Conservation (phyloP, 805 yeast genomes). For the Nematodospora valgi region DNA sequence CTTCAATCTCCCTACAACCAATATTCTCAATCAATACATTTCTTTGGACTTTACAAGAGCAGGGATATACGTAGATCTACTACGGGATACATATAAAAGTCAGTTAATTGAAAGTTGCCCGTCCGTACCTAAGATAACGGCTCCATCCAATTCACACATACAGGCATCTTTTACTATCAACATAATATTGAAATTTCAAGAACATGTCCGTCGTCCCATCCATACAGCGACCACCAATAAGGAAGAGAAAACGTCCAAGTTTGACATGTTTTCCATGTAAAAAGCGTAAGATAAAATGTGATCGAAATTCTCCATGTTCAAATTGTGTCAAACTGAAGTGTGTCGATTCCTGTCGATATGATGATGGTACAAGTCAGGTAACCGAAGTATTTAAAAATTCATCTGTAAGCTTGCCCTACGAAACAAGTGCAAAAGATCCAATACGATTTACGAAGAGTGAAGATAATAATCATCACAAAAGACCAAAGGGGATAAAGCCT, state of each 20-base stretch:
- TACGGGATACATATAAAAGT: too few species aligned
- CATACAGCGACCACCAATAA: not conserved
- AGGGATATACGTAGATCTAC: too few species aligned
- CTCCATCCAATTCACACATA: too few species aligned
- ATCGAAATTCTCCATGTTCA: conserved; percentile 32
- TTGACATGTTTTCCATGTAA: conserved; percentile 35
- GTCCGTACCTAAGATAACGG: too few species aligned
- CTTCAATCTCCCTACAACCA: too few species aligned
- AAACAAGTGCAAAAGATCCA: conserved; percentile 18
- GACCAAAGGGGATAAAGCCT: not conserved
- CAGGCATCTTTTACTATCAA: too few species aligned
- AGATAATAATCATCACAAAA: not conserved
- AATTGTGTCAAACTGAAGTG: conserved; percentile 27
- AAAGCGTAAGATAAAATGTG: conserved; percentile 31
- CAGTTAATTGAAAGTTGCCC: too few species aligned
- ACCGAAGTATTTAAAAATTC: not conserved
- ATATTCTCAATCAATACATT: too few species aligned
- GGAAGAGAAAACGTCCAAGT: conserved; percentile 29
- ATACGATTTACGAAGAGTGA: conserved; percentile 9
- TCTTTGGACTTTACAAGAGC: too few species aligned
- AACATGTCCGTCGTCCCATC: too few species aligned
- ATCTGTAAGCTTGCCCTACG: too few species aligned
- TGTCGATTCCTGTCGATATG: conserved; percentile 8
- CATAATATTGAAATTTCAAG: too few species aligned
- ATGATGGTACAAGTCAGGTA: not conserved